These are phyloP conservation scores for Aspergillus arachidicola DNA, from an alignment of 2,329 filamentous ascomycete species.

Conservation along the genomic window DNA sequence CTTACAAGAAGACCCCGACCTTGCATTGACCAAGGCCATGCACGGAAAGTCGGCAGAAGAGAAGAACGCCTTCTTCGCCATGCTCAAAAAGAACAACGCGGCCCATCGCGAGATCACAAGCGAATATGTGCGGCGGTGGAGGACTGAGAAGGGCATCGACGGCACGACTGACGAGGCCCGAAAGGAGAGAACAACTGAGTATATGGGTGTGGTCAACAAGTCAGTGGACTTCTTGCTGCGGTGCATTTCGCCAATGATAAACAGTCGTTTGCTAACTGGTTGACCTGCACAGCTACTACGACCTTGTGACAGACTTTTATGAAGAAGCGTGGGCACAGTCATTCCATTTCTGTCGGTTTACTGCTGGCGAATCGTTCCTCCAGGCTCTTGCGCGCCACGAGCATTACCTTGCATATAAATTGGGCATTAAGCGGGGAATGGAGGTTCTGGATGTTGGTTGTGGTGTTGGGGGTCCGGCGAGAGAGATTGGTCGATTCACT, in stretches of 20 bases:
- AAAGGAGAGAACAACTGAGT: constrained; percentile 2
- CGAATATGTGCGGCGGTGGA: constrained; percentile 1
- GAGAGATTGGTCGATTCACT: constrained; percentile 93
- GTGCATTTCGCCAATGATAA: background rate
- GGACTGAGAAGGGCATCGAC: constrained; percentile 1
- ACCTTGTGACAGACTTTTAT: constrained; percentile 91
- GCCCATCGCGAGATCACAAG: constrained; percentile 2
- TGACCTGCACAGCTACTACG: constrained; percentile 68
- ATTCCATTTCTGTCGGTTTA: constrained; percentile 96
- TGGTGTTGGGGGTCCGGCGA: constrained; percentile 89
- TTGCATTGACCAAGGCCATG: background rate
- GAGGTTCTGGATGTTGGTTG: constrained; percentile 92
- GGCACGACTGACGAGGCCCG: background rate
- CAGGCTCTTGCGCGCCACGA: constrained; percentile 93
- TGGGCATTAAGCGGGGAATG: constrained; percentile 81
- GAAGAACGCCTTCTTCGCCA: constrained; percentile 3
- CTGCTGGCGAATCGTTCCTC: constrained; percentile 78
- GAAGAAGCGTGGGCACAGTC: constrained; percentile 94
- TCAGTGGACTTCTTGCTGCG: background rate
- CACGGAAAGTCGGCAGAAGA: constrained; percentile 1
- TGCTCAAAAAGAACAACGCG: background rate
- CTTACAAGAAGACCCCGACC: constrained; percentile 6
- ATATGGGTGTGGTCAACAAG: constrained; percentile 5
- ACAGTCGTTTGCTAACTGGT: background rate
- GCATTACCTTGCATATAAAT: constrained; percentile 90